These are phyloP conservation scores for Tremella mesenterica DNA, from an alignment of 768 basidiomycete species.

Conservation along the genomic window DNA sequence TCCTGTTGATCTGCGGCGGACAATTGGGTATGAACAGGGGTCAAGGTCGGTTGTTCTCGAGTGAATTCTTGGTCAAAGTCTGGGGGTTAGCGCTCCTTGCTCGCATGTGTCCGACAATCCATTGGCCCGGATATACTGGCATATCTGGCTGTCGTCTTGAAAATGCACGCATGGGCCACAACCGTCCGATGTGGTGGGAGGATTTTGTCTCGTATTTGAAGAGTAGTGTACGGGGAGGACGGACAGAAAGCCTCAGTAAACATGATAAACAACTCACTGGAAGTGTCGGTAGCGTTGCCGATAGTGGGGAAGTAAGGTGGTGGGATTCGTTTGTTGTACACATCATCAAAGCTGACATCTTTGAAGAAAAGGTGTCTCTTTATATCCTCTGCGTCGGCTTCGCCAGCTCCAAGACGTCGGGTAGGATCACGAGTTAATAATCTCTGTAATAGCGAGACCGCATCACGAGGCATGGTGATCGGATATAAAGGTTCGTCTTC, in stretches of 20 bases:
- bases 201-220: too few species aligned
- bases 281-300: slow-evolving; percentile 46
- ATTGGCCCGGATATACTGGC: too few species aligned
- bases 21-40: slow-evolving; percentile 90
- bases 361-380: slow-evolving; percentile 98
- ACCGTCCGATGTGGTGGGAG: too few species aligned
- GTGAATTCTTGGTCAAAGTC: slow-evolving; percentile 97
- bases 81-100: too few species aligned
- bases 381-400: slow-evolving; percentile 91
- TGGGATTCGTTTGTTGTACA: slow-evolving; percentile 92
- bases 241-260: too few species aligned
- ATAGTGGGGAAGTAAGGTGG: slow-evolving; percentile 96
- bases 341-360: slow-evolving; percentile 93
- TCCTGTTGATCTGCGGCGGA: slow-evolving; percentile 84
- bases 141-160: too few species aligned
- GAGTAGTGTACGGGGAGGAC: too few species aligned
- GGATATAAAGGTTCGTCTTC: slow-evolving; percentile 98
- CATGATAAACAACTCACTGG: slow-evolving; percentile 4
- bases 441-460: slow-evolving; percentile 90
- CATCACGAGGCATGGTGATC: slow-evolving; percentile 97
- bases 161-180: too few species aligned
- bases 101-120: too few species aligned
- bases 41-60: slow-evolving; percentile 88
- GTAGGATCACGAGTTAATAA: slow-evolving; percentile 82
- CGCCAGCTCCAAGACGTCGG: slow-evolving; percentile 81